Conservation (phyloP, 192 early-diverging fungal species). For the Gorgonomyces haynaldii region DNA sequence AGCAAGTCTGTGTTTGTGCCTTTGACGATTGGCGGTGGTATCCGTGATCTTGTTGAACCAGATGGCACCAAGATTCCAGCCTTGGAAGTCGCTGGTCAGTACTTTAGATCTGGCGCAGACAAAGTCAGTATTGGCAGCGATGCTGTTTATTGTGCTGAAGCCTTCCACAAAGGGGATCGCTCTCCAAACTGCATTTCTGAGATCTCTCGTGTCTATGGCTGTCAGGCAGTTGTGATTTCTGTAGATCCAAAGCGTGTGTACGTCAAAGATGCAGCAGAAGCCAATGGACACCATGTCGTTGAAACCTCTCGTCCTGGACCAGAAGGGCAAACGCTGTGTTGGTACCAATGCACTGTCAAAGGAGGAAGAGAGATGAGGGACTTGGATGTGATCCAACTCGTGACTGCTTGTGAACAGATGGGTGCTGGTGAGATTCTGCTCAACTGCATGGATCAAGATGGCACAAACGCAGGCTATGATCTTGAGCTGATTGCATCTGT, state of each 20-base stretch:
- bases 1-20: constrained; percentile 96
- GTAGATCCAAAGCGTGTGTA: constrained; percentile 95
- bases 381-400: constrained; percentile 84
- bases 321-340: constrained; percentile 66
- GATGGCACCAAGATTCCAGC: constrained; percentile 61
- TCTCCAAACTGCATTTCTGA: constrained; percentile 74
- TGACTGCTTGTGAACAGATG: constrained; percentile 71
- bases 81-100: constrained; percentile 95
- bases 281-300: constrained; percentile 71
- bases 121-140: constrained; percentile 99
- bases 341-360: constrained; percentile 99
- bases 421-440: constrained; percentile 96
- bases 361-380: constrained; percentile 94
- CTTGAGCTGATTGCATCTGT: constrained; percentile 70
- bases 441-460: constrained; percentile 99
- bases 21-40: constrained; percentile 96
- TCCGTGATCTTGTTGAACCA: constrained; percentile 82
- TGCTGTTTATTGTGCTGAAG: constrained; percentile 96
- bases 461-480: constrained; percentile 95
- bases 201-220: constrained; percentile 88
- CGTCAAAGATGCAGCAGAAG: constrained; percentile 61
- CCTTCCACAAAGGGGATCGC: constrained; percentile 55
- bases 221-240: constrained; percentile 96
- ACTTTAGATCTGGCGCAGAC: constrained; percentile 97
- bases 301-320: constrained; percentile 65